These are phyloP conservation scores for Posidonia australis DNA, from an alignment of 106 monocot genomes.

Conservation along the genomic window DNA sequence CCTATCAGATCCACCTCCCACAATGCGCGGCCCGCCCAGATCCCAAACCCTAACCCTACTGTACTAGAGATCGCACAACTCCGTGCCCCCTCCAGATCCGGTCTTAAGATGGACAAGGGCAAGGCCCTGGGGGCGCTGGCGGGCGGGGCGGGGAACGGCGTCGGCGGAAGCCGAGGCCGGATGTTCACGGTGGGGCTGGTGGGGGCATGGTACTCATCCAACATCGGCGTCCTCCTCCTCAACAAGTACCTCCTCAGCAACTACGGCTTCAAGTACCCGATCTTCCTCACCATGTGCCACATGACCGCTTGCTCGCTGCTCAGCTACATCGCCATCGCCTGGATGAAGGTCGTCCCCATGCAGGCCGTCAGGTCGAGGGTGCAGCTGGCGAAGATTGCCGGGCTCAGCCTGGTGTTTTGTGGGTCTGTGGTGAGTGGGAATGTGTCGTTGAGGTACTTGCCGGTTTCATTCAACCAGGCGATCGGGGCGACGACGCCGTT, in stretches of 20 bases:
- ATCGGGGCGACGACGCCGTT: slow-evolving; percentile 22
- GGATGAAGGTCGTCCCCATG: slow-evolving; percentile 25
- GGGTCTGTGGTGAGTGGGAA: slow-evolving; percentile 23
- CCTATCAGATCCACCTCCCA: too few relatives aligned
- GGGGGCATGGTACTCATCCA: slow-evolving; percentile 57
- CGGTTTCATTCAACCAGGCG: slow-evolving; percentile 24
- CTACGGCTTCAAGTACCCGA: slow-evolving; percentile 29
- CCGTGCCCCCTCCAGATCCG: neutral
- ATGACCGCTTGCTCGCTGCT: slow-evolving; percentile 26
- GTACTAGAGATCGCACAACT: neutral
- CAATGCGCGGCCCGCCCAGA: too few relatives aligned
- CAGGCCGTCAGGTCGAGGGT: slow-evolving; percentile 16
- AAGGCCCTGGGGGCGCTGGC: neutral
- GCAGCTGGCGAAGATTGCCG: slow-evolving; percentile 21
- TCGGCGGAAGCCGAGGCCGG: slow-evolving; percentile 8
- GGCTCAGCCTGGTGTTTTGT: slow-evolving; percentile 21
- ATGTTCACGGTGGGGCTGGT: slow-evolving; percentile 62
- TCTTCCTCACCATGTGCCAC: slow-evolving; percentile 33
- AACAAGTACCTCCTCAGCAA: slow-evolving; percentile 29
- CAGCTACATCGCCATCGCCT: slow-evolving; percentile 28
- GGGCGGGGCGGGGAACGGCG: neutral
- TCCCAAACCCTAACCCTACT: too few relatives aligned
- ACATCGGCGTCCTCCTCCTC: slow-evolving; percentile 61
- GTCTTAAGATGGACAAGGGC: slow-evolving; percentile 10
- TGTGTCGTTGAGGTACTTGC: slow-evolving; percentile 17